Percentiles rank a stretch among this genome's conserved stretches.
phyloP scores from a whole-genome alignment of 2,329 filamentous ascomycete species.

The Neopestalotiopsis sp. region DNA sequence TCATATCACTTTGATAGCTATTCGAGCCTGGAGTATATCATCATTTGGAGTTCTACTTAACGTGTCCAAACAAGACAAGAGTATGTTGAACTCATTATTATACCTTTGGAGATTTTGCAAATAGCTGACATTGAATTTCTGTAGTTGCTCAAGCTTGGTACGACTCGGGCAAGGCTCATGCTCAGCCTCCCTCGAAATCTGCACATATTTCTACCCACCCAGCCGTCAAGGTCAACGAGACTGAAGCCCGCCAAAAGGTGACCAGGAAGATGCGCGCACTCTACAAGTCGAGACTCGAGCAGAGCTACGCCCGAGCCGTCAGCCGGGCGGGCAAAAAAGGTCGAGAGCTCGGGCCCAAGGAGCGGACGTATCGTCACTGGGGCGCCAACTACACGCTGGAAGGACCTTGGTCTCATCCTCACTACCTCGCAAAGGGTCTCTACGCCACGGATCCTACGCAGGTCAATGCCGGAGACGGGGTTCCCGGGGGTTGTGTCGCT shows the following conservation, averaged over 20 bases:
- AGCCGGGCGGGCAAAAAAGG: slow-evolving; percentile 13
- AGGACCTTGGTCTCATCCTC: slow-evolving; percentile 8
- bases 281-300: slow-evolving; percentile 14
- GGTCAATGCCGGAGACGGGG: slow-evolving; percentile 8
- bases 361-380: slow-evolving; percentile 7
- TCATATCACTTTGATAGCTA: not conserved
- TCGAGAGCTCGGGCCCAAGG: slow-evolving; percentile 11
- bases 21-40: slow-evolving; percentile 15
- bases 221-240: slow-evolving; percentile 13
- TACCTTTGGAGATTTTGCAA: not conserved
- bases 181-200: slow-evolving; percentile 5
- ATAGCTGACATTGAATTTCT: not conserved
- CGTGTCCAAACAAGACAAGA: slow-evolving; percentile 12
- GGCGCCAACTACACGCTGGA: slow-evolving; percentile 8
- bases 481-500: slow-evolving; percentile 7
- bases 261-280: slow-evolving; percentile 11
- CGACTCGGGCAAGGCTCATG: slow-evolving; percentile 10
- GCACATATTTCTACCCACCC: slow-evolving; percentile 12
- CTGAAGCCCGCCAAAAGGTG: slow-evolving; percentile 12
- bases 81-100: not conserved
- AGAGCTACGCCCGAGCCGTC: slow-evolving; percentile 16
- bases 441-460: slow-evolving; percentile 10
- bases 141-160: slow-evolving; percentile 13
- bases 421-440: not conserved
- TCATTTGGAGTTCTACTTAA: slow-evolving; percentile 9